These are phyloP conservation scores for Diaporthe capsici DNA, from an alignment of 2,329 filamentous ascomycete species.

Conservation along the genomic window DNA sequence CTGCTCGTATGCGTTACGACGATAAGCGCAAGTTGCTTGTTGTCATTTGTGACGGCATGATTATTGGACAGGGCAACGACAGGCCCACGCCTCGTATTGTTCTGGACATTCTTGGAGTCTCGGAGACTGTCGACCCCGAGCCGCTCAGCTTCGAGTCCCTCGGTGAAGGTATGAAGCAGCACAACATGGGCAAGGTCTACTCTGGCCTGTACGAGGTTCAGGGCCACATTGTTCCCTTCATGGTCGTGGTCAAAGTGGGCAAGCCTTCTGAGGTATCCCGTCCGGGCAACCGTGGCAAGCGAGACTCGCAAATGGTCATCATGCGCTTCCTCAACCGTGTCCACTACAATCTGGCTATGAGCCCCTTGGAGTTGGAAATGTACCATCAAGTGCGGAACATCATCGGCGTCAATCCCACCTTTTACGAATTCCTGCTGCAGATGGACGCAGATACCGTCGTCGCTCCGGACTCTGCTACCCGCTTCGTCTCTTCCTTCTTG, in stretches of 20 bases:
- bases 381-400: slow-evolving; percentile 99
- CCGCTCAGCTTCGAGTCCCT: slow-evolving; percentile 97
- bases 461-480: slow-evolving; percentile 87
- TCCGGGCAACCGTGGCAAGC: slow-evolving; percentile 97
- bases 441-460: slow-evolving; percentile 99
- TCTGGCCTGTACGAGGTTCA: slow-evolving; percentile 98
- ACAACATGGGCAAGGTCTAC: slow-evolving; percentile 99
- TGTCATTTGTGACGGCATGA: slow-evolving; percentile 98
- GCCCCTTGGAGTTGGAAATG: slow-evolving; percentile 95
- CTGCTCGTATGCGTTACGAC: slow-evolving; percentile 95
- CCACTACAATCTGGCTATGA: slow-evolving; percentile 98
- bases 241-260: slow-evolving; percentile 97
- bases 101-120: slow-evolving; percentile 95
- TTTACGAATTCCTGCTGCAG: slow-evolving; percentile 97
- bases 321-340: slow-evolving; percentile 99
- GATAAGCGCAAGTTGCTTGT: slow-evolving; percentile 97
- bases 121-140: slow-evolving; percentile 93
- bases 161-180: slow-evolving; percentile 95
- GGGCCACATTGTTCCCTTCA: slow-evolving; percentile 96
- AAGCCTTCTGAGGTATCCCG: slow-evolving; percentile 98
- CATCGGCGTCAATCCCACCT: slow-evolving; percentile 97
- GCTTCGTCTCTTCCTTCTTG: slow-evolving; percentile 92
- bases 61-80: slow-evolving; percentile 98
- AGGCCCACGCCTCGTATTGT: slow-evolving; percentile 95
- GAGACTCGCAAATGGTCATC: slow-evolving; percentile 97